A percentile compares a stretch with the other conserved stretches of the same genome.
Conservation (phyloP, 1,284 basidiomycete genomes). For the Kwoniella shivajii region DNA sequence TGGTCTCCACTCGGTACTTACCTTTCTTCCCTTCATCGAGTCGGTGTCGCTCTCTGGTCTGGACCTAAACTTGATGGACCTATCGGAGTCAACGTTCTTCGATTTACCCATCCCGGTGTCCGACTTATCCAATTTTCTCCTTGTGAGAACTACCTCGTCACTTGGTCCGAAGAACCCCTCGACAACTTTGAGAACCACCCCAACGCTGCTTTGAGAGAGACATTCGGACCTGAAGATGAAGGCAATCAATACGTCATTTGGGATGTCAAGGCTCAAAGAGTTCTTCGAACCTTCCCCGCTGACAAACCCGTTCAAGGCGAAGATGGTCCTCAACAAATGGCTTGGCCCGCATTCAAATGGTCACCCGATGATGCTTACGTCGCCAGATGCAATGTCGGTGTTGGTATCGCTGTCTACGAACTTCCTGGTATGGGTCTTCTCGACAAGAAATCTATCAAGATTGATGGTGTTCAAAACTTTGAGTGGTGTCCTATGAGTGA, state of each 20-base stretch:
- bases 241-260: slow-evolving; percentile 97
- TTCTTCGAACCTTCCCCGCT: slow-evolving; percentile 88
- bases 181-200: slow-evolving; percentile 76
- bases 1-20: slow-evolving; percentile 98
- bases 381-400: slow-evolving; percentile 82
- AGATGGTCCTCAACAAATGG: slow-evolving; percentile 45
- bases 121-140: slow-evolving; percentile 98
- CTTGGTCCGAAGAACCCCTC: slow-evolving; percentile 96
- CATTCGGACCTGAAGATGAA: slow-evolving; percentile 80
- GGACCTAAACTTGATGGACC: slow-evolving; percentile 60
- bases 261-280: slow-evolving; percentile 91
- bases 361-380: slow-evolving; percentile 95
- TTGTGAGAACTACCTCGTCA: slow-evolving; percentile 94
- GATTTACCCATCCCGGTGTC: slow-evolving; percentile 93
- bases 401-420: slow-evolving; percentile 95
- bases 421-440: slow-evolving; percentile 91
- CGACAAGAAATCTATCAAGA: slow-evolving; percentile 97
- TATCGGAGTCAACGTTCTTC: slow-evolving; percentile 55
- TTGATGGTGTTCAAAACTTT: slow-evolving; percentile 97
- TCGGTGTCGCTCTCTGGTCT: slow-evolving; percentile 95
- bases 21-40: slow-evolving; percentile 89
- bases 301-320: slow-evolving; percentile 55
- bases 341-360: slow-evolving; percentile 97
- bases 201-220: slow-evolving; percentile 58
- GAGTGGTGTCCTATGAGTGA: slow-evolving; percentile 98